Evolutionary conservation across 805 yeast genomes (phyloP).

Genomic region (Kurtzmaniella cleridarum): DNA sequence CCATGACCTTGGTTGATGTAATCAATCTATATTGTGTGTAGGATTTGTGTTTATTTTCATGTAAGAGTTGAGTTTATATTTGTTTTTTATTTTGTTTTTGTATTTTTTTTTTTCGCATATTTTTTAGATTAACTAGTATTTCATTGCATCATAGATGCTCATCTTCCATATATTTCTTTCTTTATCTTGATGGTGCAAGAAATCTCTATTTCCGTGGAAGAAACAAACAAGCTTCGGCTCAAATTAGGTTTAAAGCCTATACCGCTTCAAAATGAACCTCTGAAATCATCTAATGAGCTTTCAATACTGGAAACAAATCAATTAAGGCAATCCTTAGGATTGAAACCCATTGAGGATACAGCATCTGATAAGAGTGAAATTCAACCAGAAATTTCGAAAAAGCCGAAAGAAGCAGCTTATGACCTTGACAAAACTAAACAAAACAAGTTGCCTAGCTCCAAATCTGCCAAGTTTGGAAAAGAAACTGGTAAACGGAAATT

Average conservation of each 20-base stretch:
- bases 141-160: background rate
- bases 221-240: slow-evolving; percentile 49
- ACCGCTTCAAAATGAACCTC: slow-evolving; percentile 11
- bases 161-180: background rate
- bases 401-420: too few relatives aligned
- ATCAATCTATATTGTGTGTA: too few relatives aligned
- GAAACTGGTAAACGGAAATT: slow-evolving; percentile 7
- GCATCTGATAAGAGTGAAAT: slow-evolving; percentile 1
- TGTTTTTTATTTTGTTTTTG: too few relatives aligned
- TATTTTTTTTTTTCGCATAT: too few relatives aligned
- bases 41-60: too few relatives aligned
- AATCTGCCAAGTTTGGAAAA: background rate
- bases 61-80: too few relatives aligned
- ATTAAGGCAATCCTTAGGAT: slow-evolving; percentile 32
- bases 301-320: slow-evolving; percentile 40
- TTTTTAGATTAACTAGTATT: slow-evolving; percentile 1
- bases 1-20: too few relatives aligned
- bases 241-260: slow-evolving; percentile 53
- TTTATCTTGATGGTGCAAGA: slow-evolving; percentile 13
- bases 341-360: slow-evolving; percentile 29
- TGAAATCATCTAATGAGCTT: too few relatives aligned
- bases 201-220: slow-evolving; percentile 39
- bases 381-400: background rate
- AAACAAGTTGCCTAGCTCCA: too few relatives aligned
- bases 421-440: too few relatives aligned